Percentiles rank a stretch among this genome's conserved stretches.
These are phyloP conservation scores for Metarhizium humberi DNA, from an alignment of 2,329 filamentous ascomycete species.

Conservation along the genomic window DNA sequence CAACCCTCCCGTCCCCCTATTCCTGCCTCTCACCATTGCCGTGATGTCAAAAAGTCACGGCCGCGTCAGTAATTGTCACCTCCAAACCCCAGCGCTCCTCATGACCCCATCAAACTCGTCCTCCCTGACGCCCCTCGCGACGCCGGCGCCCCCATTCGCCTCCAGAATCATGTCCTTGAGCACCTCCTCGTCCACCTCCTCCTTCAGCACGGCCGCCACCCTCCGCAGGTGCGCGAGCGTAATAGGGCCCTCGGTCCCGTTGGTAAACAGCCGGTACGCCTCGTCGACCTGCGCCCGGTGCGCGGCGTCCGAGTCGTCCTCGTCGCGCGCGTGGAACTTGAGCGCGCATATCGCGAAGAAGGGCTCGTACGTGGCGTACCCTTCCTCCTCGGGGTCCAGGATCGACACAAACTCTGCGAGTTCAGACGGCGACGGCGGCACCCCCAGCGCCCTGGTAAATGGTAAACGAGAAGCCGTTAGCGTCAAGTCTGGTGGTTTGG, in stretches of 20 bases:
- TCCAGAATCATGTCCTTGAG: slow-evolving; percentile 91
- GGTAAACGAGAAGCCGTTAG: too few species aligned
- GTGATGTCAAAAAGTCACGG: not conserved
- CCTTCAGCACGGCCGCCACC: slow-evolving; percentile 73
- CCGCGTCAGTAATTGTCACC: slow-evolving; percentile 33
- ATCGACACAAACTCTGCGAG: slow-evolving; percentile 68
- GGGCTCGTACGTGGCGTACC: slow-evolving; percentile 66
- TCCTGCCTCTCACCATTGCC: too few species aligned
- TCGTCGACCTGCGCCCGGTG: slow-evolving; percentile 63
- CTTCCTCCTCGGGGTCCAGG: slow-evolving; percentile 74
- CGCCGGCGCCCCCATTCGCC: slow-evolving; percentile 73
- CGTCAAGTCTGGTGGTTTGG: too few species aligned
- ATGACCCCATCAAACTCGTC: slow-evolving; percentile 84
- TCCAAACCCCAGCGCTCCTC: slow-evolving; percentile 75
- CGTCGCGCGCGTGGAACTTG: slow-evolving; percentile 59
- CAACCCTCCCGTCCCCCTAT: too few species aligned
- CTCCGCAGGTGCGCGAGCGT: slow-evolving; percentile 68
- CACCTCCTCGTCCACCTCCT: slow-evolving; percentile 74
- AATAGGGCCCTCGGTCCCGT: slow-evolving; percentile 48
- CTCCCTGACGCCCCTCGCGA: slow-evolving; percentile 60
- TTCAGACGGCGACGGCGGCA: slow-evolving; percentile 58
- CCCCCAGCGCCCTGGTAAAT: slow-evolving; percentile 62
- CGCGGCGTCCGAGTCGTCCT: slow-evolving; percentile 41
- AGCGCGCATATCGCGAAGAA: slow-evolving; percentile 86
- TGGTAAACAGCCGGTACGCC: slow-evolving; percentile 74